Evolutionary conservation across 176 grass and related monocot species (phyloP).

Genomic region (Zoysia japonica): DNA sequence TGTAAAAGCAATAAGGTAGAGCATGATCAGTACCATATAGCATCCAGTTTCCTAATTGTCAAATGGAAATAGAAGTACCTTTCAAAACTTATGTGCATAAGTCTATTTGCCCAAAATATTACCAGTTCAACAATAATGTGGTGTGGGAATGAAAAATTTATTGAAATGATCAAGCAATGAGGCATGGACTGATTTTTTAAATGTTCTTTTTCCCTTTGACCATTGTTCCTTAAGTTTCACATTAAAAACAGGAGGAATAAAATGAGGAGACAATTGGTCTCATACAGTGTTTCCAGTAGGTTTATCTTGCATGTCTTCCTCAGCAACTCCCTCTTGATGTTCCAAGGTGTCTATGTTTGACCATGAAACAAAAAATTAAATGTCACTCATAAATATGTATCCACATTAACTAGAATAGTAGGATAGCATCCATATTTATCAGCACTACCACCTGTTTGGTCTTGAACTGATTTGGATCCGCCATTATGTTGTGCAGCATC

Average conservation of each 20-base stretch:
- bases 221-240: not conserved
- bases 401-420: not conserved
- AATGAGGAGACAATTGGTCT: not conserved
- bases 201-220: not conserved
- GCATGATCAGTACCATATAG: slow-evolving; percentile 12
- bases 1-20: slow-evolving; percentile 1
- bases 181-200: too few relatives aligned
- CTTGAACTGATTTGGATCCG: slow-evolving; percentile 19
- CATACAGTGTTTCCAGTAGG: slow-evolving; percentile 54
- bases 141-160: not conserved
- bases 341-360: slow-evolving; percentile 37
- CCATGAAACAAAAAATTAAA: slow-evolving; percentile 19
- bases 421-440: not conserved
- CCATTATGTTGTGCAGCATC: slow-evolving; percentile 33
- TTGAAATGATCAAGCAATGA: slow-evolving; percentile 1
- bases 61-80: not conserved
- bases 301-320: slow-evolving; percentile 47
- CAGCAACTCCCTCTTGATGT: slow-evolving; percentile 40
- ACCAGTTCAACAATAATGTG: not conserved
- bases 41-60: slow-evolving; percentile 15
- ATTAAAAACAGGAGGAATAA: not conserved
- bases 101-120: not conserved
- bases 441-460: slow-evolving; percentile 34
- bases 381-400: slow-evolving; percentile 9
- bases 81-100: not conserved